Base-by-base conservation (phyloP, 1,284 basidiomycete species). In the Mycosarcoma maydis region DNA sequence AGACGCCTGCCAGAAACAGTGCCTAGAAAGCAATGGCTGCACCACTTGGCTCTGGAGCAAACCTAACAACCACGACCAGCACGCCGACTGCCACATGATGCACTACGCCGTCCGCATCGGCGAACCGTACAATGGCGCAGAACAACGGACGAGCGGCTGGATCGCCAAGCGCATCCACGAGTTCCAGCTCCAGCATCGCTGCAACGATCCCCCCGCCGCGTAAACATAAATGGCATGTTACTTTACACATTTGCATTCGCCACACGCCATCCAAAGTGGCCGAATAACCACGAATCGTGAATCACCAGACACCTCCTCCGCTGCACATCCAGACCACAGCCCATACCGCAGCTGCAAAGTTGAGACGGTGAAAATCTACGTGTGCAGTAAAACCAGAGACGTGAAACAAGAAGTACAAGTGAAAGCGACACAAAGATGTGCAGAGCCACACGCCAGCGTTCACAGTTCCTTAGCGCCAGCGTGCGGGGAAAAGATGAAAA, bases 21-120 rank as follows among this genome's bases (percentile, higher is more conserved):
- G 64, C 22, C 6, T 41, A 16, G 33, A 47, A 9, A 56, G 45
- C 13, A 17, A 33, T 11, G 43, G 38, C 7, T 67, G 64, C 37
- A 67, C 57, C 4, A 37, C 48, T 3, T 67, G 64, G 64, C 42
- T 60, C n/a, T 67, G 64, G 57, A 43, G 44, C 49, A 55, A 61
- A 33, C 45, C 19, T 2, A 52, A 47, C 3, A 45, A 52, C 6
- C 20, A 37, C 13, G 52, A 56, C 13, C 0, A n/a, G 6, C 37
- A 45, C 4, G 64, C 57, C 5, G 45, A 53, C 17, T 67, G 64
- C 38, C 45, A 49, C 26, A n/a, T 61, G 34, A 51, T 67, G 57
- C 43, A 46, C 11, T 48, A 43, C 7, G 57, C 43, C 0, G 27
- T 67, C 3, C 42, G 39, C 24, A 53, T 67, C 10, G 64, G 64